These are phyloP conservation scores for Ascosphaera apis DNA, from an alignment of 2,329 filamentous ascomycete genomes.

Conservation along the genomic window DNA sequence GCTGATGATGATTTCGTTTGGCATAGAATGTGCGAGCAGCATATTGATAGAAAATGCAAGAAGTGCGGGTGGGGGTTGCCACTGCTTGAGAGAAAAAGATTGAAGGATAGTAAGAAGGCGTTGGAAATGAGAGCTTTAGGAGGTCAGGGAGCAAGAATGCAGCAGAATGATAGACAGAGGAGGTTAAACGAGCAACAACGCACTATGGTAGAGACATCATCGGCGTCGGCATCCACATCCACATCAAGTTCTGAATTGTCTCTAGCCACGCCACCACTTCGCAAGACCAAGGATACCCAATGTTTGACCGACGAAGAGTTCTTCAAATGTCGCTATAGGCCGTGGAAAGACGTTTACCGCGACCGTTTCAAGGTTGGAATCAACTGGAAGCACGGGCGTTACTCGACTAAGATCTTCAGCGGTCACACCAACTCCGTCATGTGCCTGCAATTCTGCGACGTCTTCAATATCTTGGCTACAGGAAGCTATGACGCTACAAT, in stretches of 20 bases:
- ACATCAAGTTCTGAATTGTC: neutral
- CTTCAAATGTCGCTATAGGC: constrained; percentile 32
- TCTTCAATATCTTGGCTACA: constrained; percentile 56
- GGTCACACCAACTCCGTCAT: constrained; percentile 77
- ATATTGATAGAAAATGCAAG: constrained; percentile 79
- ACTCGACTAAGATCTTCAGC: constrained; percentile 58
- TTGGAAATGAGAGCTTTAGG: constrained; percentile 48
- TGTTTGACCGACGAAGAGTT: constrained; percentile 6
- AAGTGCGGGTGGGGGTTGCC: constrained; percentile 94
- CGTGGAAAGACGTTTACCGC: constrained; percentile 94
- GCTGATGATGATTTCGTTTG: constrained; percentile 97
- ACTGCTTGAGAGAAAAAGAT: constrained; percentile 62
- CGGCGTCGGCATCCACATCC: neutral
- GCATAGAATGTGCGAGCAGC: constrained; percentile 96
- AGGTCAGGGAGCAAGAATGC: constrained; percentile 9
- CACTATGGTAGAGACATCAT: constrained; percentile 10
- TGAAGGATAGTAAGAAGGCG: constrained; percentile 69
- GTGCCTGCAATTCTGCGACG: constrained; percentile 57
- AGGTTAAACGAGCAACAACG: constrained; percentile 19
- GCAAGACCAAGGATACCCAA: neutral
- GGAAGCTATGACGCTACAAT: constrained; percentile 89
- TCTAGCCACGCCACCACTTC: neutral
- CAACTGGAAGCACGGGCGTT: constrained; percentile 93
- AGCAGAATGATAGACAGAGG: constrained; percentile 30
- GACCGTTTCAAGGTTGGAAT: constrained; percentile 87